phyloP scores from a whole-genome alignment of 108 stramenopile genomes.

The Seminavis robusta region DNA sequence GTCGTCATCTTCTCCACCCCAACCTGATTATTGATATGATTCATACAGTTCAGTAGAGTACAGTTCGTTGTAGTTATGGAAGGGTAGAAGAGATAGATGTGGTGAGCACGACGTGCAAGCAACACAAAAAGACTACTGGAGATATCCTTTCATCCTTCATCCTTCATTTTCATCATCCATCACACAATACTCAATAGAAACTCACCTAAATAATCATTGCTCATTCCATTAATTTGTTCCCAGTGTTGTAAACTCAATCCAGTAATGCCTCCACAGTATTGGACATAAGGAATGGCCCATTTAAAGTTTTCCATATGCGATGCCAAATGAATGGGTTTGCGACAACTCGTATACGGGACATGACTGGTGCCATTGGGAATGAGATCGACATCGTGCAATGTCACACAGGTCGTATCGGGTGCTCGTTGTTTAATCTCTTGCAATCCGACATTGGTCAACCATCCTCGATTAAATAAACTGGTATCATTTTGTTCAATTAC shows the following conservation, averaged over 20 bases:
- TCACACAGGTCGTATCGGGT: neutral
- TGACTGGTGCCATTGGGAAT: neutral
- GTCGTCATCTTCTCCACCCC: slow-evolving; percentile 1
- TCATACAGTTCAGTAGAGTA: no score
- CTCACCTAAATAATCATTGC: neutral
- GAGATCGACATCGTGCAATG: slow-evolving; percentile 4
- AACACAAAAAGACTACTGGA: no score
- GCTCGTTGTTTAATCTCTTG: neutral
- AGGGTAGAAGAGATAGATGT: no score
- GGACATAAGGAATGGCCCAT: no score
- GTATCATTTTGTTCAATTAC: slow-evolving; percentile 1
- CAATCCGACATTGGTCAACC: slow-evolving; percentile 2
- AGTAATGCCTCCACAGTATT: neutral
- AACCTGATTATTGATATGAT: no score
- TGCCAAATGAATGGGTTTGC: neutral
- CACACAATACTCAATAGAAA: no score
- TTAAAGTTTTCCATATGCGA: neutral
- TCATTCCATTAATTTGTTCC: slow-evolving; percentile 1
- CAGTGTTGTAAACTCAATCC: slow-evolving; percentile 4
- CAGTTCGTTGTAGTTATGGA: no score
- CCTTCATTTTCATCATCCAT: no score
- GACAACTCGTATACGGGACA: neutral
- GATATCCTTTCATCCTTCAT: no score
- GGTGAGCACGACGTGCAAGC: no score
- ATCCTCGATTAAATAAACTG: slow-evolving; percentile 1